Base-by-base conservation (phyloP, 345 rosid genomes). In the Lepidium africanum region DNA sequence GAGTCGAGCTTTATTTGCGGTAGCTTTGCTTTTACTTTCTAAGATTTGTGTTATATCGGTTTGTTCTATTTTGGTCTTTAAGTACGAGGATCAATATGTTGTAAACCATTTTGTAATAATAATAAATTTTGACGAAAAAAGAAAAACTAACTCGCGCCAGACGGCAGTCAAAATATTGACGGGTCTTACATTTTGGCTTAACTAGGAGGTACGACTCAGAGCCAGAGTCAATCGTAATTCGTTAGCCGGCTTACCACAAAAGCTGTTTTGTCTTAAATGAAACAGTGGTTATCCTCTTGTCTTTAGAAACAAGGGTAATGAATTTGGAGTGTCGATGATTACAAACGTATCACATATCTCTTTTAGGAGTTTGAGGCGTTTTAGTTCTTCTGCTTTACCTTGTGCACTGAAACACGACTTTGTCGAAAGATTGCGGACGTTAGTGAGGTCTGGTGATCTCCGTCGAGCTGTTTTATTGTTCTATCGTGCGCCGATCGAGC, bases 391-490 rank as follows among this genome's bases (percentile, higher is more conserved):
- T 67, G 42, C 21, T 67, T 66, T 48, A 51, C 41, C 62, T 36
- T 68, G 16, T 19, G 16, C 52, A 39, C 45, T 61, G 30, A 74
- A 67, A 19, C 65, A 68, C 52, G 40, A 68, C 0, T 46, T 74
- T 8, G 59, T 68, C 16, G 64, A 74, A 46, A 19, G 25, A 10
- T 21, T 74, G 70, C 74, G 52, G 55, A 54, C 12, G 45, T 47
- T 74, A 68, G 78, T 54, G 3, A 61, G 50, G 19, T 74, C 74
- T 2, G 64, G 81, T 46, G 77, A 67, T 40, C 78, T 87, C 30
- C 35, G 64, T n/a, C 79, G 81, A 59, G 88, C 91, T 16, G 60
- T 87, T 13, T 64, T 83, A 1, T 69, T 78, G 42, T 83, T 86
- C 78, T 78, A 77, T 74, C 49, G 37, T 45, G 47, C 79, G 37